These are phyloP conservation scores for Blastobotrys malaysiensis DNA, from an alignment of 1,139 yeast species.

Conservation along the genomic window DNA sequence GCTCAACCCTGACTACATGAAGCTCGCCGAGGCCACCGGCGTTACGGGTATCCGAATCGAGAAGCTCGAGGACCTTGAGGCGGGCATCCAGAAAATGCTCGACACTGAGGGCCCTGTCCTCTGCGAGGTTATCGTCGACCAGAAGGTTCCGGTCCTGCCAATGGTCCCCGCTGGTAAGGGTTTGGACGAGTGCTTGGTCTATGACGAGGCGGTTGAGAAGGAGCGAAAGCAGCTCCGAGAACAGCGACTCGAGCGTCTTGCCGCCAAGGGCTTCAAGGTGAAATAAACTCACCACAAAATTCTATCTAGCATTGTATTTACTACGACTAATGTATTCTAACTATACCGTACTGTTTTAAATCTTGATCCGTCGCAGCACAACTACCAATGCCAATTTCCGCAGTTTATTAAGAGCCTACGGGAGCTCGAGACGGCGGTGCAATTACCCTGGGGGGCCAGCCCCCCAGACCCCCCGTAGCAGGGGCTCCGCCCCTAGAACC, in stretches of 20 bases:
- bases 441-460: no score
- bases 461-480: no score
- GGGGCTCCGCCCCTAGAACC: no score
- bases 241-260: constrained; percentile 36
- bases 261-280: neutral
- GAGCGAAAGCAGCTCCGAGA: constrained; percentile 62
- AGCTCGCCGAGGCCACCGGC: constrained; percentile 92
- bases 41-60: constrained; percentile 72
- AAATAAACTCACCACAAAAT: neutral
- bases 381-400: no score
- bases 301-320: neutral
- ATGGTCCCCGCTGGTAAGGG: constrained; percentile 98
- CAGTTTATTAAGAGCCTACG: no score
- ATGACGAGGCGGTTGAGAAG: constrained; percentile 73
- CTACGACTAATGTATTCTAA: neutral
- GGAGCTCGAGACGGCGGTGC: no score
- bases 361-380: no score
- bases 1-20: constrained; percentile 85
- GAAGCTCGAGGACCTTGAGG: constrained; percentile 58
- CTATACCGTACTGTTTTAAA: no score
- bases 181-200: constrained; percentile 83
- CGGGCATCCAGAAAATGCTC: constrained; percentile 66
- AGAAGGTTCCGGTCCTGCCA: constrained; percentile 96
- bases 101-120: constrained; percentile 78
- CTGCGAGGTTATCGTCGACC: constrained; percentile 85